Percentiles rank a stretch among this genome's conserved stretches.
phyloP scores from a whole-genome alignment of 768 basidiomycete species.

The Butyriboletus loyo region DNA sequence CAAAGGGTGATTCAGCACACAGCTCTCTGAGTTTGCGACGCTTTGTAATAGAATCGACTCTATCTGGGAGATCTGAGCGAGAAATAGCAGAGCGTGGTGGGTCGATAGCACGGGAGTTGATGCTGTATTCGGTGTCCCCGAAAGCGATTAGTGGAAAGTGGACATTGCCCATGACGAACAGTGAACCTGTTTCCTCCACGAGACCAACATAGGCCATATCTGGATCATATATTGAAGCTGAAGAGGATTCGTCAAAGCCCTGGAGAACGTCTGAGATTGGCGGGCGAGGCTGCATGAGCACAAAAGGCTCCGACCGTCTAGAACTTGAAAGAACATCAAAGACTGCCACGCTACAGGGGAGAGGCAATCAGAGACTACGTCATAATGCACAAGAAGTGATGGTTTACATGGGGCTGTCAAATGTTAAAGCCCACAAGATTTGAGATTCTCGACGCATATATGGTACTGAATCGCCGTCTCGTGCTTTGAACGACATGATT shows the following conservation, averaged over 20 bases:
- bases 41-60: slow-evolving; percentile 45
- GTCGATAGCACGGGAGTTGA: slow-evolving; percentile 34
- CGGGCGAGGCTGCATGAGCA: slow-evolving; percentile 84
- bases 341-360: slow-evolving; percentile 62
- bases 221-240: slow-evolving; percentile 39
- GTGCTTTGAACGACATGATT: slow-evolving; percentile 68
- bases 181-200: slow-evolving; percentile 64
- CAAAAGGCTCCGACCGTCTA: slow-evolving; percentile 59
- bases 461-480: slow-evolving; percentile 21
- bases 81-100: slow-evolving; percentile 31
- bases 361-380: background rate
- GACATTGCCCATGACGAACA: slow-evolving; percentile 83
- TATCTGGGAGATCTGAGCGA: slow-evolving; percentile 35
- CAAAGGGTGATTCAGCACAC: slow-evolving; percentile 38
- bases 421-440: slow-evolving; percentile 57
- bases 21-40: slow-evolving; percentile 42
- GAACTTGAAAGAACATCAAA: slow-evolving; percentile 67
- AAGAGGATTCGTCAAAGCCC: slow-evolving; percentile 32
- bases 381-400: background rate
- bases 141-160: slow-evolving; percentile 83
- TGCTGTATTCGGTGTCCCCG: slow-evolving; percentile 41
- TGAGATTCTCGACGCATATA: slow-evolving; percentile 34
- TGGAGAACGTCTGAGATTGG: slow-evolving; percentile 72
- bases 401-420: slow-evolving; percentile 67
- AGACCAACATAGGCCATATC: slow-evolving; percentile 81